Percentiles rank a stretch among this genome's conserved stretches.
Evolutionary conservation across 169 alveolate species (phyloP).

Genomic region (Theileria parva): DNA sequence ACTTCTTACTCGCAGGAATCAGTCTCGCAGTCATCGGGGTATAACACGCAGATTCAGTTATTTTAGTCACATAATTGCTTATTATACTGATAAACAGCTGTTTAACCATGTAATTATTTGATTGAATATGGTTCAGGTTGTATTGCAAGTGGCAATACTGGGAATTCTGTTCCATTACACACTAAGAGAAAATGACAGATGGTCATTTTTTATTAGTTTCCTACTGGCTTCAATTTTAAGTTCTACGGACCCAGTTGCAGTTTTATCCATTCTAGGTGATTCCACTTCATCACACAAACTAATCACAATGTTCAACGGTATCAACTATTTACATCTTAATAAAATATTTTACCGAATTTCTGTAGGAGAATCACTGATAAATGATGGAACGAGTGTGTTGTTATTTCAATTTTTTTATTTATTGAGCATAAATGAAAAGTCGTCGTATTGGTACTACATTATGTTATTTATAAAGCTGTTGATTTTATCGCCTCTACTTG

Average conservation of each 20-base stretch:
- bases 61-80: too few relatives aligned
- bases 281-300: constrained; percentile 82
- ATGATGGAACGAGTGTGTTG: constrained; percentile 85
- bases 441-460: constrained; percentile 61
- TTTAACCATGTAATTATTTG: background rate
- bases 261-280: constrained; percentile 78
- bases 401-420: constrained; percentile 83
- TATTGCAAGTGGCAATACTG: constrained; percentile 73
- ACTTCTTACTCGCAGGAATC: constrained; percentile 80
- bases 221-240: constrained; percentile 82
- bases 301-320: constrained; percentile 81
- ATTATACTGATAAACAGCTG: background rate
- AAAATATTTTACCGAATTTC: background rate
- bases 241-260: constrained; percentile 90
- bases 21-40: constrained; percentile 83
- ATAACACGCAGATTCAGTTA: background rate
- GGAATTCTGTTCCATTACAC: constrained; percentile 79
- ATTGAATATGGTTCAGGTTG: constrained; percentile 23
- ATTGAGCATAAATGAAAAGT: constrained; percentile 72
- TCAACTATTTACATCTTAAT: background rate
- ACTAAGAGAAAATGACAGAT: constrained; percentile 51
- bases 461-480: constrained; percentile 76
- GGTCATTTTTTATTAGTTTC: constrained; percentile 74
- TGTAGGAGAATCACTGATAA: constrained; percentile 80
- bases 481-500: constrained; percentile 81